Conservation (phyloP, 495 filamentous ascomycete species). For the Penicillium roqueforti region DNA sequence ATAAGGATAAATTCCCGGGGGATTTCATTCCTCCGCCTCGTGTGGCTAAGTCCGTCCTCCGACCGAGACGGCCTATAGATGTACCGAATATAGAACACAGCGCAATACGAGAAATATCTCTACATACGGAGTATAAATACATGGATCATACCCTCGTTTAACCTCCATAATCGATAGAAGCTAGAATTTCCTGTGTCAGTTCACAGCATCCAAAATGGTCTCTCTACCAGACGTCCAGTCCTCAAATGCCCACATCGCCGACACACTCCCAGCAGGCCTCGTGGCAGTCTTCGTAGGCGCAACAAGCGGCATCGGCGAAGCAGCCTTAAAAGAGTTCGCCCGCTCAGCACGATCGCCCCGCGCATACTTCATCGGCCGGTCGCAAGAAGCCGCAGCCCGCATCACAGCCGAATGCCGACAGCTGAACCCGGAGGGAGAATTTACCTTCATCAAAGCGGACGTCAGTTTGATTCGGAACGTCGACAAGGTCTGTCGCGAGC, state of each 20-base stretch:
- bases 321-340: constrained; percentile 51
- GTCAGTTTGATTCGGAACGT: constrained; percentile 54
- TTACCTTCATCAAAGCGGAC: constrained; percentile 56
- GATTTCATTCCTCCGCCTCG: background rate
- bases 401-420: constrained; percentile 42
- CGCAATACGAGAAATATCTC: background rate
- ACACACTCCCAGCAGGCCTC: constrained; percentile 35
- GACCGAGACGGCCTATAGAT: background rate
- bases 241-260: constrained; percentile 37
- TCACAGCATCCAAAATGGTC: constrained; percentile 28
- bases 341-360: constrained; percentile 37
- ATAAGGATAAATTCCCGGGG: too few species aligned
- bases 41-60: background rate
- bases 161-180: background rate
- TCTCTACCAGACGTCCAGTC: constrained; percentile 29
- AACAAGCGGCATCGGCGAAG: constrained; percentile 59
- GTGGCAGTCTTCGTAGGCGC: constrained; percentile 59
- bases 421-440: constrained; percentile 29
- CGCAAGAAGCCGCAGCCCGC: constrained; percentile 38
- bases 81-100: background rate
- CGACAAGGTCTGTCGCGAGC: constrained; percentile 56
- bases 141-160: background rate
- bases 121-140: background rate
- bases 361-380: constrained; percentile 48
- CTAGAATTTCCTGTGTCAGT: too few species aligned